Conservation (phyloP, 176 grass and related monocot genomes). For the Lolium perenne region DNA sequence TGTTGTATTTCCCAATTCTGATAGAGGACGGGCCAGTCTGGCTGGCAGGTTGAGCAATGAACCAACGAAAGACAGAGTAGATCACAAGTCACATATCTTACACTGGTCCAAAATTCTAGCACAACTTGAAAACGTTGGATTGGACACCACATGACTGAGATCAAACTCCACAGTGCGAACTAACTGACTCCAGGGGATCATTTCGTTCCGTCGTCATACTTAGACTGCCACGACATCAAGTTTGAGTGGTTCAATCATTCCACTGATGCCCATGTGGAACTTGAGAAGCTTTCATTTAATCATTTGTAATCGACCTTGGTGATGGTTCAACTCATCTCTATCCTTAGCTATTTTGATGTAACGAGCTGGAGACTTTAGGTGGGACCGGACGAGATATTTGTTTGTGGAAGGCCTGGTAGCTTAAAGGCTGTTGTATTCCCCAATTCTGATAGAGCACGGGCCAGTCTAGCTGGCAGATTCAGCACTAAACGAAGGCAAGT, state of each 20-base stretch:
- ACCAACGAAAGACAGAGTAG: background rate
- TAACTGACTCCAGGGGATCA: background rate
- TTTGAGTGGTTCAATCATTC: conserved; percentile 12
- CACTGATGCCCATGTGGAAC: background rate
- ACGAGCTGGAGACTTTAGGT: background rate
- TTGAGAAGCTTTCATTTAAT: background rate
- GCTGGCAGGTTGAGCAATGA: background rate
- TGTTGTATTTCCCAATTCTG: background rate
- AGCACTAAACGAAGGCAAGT: background rate
- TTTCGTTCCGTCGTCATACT: background rate
- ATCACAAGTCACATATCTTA: background rate
- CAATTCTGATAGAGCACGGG: background rate
- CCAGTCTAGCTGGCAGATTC: background rate
- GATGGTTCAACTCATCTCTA: background rate
- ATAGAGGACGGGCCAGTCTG: background rate
- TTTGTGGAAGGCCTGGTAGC: background rate
- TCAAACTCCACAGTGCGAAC: background rate
- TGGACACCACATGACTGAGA: background rate
- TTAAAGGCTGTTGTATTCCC: background rate
- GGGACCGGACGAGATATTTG: background rate
- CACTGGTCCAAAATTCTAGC: conserved; percentile 1
- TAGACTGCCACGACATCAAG: background rate
- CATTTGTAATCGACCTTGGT: background rate
- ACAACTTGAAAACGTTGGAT: background rate
- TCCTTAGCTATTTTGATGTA: background rate